phyloP scores from a whole-genome alignment of 345 rosid species.

The Brassica napus region DNA sequence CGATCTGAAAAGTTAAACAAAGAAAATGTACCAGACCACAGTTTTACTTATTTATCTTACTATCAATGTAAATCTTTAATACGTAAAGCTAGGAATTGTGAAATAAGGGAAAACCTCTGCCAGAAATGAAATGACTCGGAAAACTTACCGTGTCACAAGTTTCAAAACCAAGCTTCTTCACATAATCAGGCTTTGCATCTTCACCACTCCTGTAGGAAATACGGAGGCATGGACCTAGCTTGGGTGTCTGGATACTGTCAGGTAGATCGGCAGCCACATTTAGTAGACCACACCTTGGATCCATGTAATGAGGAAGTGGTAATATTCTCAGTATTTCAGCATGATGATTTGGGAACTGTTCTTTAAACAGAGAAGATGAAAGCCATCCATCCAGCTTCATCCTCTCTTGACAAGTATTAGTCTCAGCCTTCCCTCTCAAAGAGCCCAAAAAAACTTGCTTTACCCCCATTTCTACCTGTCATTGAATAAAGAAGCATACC shows the following conservation, averaged over 20 bases:
- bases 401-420: slow-evolving; percentile 66
- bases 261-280: slow-evolving; percentile 74
- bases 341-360: slow-evolving; percentile 82
- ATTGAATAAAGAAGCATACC: slow-evolving; percentile 22
- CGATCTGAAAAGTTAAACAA: not conserved
- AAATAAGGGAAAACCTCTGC: not conserved
- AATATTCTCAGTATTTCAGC: slow-evolving; percentile 62
- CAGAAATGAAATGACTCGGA: slow-evolving; percentile 12
- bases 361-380: slow-evolving; percentile 70
- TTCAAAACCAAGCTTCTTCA: slow-evolving; percentile 67
- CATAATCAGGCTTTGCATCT: slow-evolving; percentile 53
- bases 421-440: slow-evolving; percentile 57
- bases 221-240: slow-evolving; percentile 75
- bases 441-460: slow-evolving; percentile 76
- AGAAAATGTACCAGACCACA: not conserved
- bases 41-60: slow-evolving; percentile 18
- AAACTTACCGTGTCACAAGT: slow-evolving; percentile 71
- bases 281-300: slow-evolving; percentile 64
- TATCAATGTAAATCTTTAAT: slow-evolving; percentile 6
- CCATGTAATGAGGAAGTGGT: slow-evolving; percentile 86
- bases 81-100: not conserved
- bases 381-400: slow-evolving; percentile 91
- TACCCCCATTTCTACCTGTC: slow-evolving; percentile 84
- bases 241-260: slow-evolving; percentile 49
- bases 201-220: slow-evolving; percentile 80